Conservation (phyloP, 495 filamentous ascomycete genomes). For the Echria macrotheca region DNA sequence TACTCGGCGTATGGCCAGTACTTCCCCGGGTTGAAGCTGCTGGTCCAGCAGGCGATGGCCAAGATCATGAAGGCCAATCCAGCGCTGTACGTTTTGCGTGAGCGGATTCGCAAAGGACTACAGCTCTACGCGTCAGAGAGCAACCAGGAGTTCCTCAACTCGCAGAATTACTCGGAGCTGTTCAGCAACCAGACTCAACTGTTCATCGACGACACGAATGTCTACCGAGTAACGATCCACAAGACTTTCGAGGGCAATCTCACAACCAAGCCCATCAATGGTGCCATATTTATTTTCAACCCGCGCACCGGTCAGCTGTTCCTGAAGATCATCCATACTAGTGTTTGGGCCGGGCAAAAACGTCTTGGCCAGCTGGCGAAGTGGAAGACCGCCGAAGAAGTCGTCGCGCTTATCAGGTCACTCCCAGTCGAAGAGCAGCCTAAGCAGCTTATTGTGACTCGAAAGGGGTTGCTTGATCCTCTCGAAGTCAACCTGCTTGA, state of each 20-base stretch:
- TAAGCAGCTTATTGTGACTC: conserved; percentile 96
- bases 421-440: conserved; percentile 98
- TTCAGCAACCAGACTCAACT: conserved; percentile 99
- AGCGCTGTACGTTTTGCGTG: conserved; percentile 89
- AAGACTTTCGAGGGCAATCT: conserved; percentile 99
- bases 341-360: conserved; percentile 99
- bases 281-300: conserved; percentile 99
- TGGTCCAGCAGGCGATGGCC: conserved; percentile 96
- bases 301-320: conserved; percentile 96
- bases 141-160: conserved; percentile 99
- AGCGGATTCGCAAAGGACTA: conserved; percentile 97
- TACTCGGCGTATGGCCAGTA: conserved; percentile 98
- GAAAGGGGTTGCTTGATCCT: conserved; percentile 95
- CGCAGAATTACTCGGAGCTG: conserved; percentile 98
- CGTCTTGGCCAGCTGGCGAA: conserved; percentile 97
- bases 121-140: conserved; percentile 98
- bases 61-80: conserved; percentile 99
- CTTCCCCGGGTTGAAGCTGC: conserved; percentile 95
- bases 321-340: conserved; percentile 99
- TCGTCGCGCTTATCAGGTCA: conserved; percentile 93
- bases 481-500: conserved; percentile 96
- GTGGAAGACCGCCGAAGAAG: conserved; percentile 99
- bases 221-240: conserved; percentile 98
- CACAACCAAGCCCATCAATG: conserved; percentile 99
- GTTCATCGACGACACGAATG: conserved; percentile 99